These are phyloP conservation scores for Pleoardoris graminearum DNA, from an alignment of 2,329 filamentous ascomycete genomes.

Conservation along the genomic window DNA sequence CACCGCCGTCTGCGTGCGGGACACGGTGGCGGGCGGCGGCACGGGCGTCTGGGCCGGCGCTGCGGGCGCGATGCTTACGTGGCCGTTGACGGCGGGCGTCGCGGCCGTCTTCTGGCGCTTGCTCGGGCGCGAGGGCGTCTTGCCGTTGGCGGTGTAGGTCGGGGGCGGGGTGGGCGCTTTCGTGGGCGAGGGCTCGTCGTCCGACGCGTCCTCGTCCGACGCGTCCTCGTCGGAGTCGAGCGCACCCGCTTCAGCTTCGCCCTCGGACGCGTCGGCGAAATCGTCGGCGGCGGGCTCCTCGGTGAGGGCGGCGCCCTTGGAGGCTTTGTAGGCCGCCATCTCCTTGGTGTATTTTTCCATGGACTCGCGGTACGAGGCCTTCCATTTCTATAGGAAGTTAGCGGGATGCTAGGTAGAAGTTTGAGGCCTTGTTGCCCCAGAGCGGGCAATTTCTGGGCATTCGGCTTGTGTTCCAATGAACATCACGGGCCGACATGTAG, in stretches of 20 bases:
- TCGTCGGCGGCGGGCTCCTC: slow-evolving; percentile 49
- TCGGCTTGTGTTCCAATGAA: too few species aligned
- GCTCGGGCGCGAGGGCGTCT: slow-evolving; percentile 35
- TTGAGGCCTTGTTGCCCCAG: too few species aligned
- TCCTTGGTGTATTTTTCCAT: slow-evolving; percentile 61
- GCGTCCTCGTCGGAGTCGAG: slow-evolving; percentile 49
- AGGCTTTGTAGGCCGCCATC: slow-evolving; percentile 60
- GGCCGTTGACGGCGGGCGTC: slow-evolving; percentile 28
- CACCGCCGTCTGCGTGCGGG: slow-evolving; percentile 8
- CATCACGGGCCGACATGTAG: too few species aligned
- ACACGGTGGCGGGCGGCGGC: slow-evolving; percentile 24
- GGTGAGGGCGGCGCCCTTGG: slow-evolving; percentile 41
- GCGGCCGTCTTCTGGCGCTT: slow-evolving; percentile 46
- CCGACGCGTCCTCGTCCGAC: slow-evolving; percentile 43
- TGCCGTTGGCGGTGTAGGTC: slow-evolving; percentile 16
- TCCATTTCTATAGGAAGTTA: slow-evolving; percentile 35
- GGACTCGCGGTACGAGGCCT: slow-evolving; percentile 56
- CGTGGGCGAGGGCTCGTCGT: slow-evolving; percentile 37
- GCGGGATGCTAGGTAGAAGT: not conserved
- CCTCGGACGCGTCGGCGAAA: slow-evolving; percentile 41
- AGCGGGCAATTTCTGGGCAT: too few species aligned
- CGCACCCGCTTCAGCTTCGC: slow-evolving; percentile 40
- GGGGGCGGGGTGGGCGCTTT: slow-evolving; percentile 42
- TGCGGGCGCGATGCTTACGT: slow-evolving; percentile 20
- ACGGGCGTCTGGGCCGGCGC: slow-evolving; percentile 25